Base-by-base conservation (phyloP, 805 yeast genomes). In the Starmerella lactis-condensi region DNA sequence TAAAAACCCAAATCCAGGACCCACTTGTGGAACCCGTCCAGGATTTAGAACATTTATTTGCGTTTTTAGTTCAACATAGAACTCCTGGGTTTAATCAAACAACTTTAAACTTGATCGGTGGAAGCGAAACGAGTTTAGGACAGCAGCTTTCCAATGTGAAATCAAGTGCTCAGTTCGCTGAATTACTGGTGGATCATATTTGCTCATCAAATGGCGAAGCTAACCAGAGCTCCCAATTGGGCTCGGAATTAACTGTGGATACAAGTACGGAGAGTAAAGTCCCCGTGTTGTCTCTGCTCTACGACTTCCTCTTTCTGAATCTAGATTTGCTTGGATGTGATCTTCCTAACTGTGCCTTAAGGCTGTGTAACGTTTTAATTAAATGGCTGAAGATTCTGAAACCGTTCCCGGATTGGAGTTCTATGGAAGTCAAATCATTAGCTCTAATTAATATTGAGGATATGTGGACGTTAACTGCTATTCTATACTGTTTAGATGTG, bases 401-500 rank as follows among this genome's bases (percentile, higher is more conserved):
- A 14, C 43, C 38, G 10, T 29, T 41, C n/a, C 37, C 40, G 2
- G 4, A 18, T 10, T 31, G 35, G 12, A 28, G 23, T 7, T 29
- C 28, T 6, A 12, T 37, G n/a, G 24, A 23, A 12, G n/a, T n/a
- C n/a, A n/a, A n/a, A n/a, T 16, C 23, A n/a, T 23, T 25, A 13
- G 20, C 20, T 7, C n/a, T 30, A 23, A 14, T 40, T 13, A 11
- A 22, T 9, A 11, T 30, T 13, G n/a, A 3, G 1, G 24, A 26
- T 17, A 32, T 29, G 3, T 18, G 33, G 11, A 19, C 22, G 5
- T 22, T 42, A 5, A 26, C 38, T 4, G 27, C 28, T 14, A 15
- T 35, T 4, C 17, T 39, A 24, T 41, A 39, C 32, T 21, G 30
- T 2, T 22, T 41, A 7, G 43, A 41, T 23, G 26, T 33, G 2